Base-by-base conservation (phyloP, 2,329 filamentous ascomycete genomes). In the Alternaria longipes region DNA sequence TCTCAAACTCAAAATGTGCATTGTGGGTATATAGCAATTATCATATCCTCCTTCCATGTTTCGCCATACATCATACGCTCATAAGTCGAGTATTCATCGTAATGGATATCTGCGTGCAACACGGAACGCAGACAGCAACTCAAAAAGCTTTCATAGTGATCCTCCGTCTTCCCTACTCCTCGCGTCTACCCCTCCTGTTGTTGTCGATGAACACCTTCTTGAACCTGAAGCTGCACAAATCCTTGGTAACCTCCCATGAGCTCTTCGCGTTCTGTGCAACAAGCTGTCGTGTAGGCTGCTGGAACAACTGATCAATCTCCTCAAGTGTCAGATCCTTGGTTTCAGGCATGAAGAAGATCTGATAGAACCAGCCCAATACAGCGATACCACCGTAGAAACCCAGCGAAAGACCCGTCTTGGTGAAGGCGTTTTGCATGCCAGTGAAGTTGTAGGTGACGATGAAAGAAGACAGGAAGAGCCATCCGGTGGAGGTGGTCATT, bases 311-410 rank as follows among this genome's bases (percentile, higher is more conserved):
- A 62, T 92, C 89, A 60, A 92, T 91, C 77, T 92, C 90, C 78
- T 92, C 90, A 0, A 92, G 84, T 2, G 86, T 86, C 75, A 82
- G 81, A 74, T 89, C 86, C 82, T 91, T 91, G 3, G 89, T 91
- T 81, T 91, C 89, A 0, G 89, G 89, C 90, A 92, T 92, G 79
- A 91, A 92, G 51, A 91, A 74, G 47, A 91, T 81, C 79, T 92
- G 90, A 76, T 91, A 92, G 67, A 91, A 81, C 85, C 89, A 90
- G 12, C 89, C 90, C 0, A 92, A 9, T 0, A 90, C 84, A 0
- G 90, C 90, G 55, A 92, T 91, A 16, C 90, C 90, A 5, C 90
- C 90, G 74, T 91, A 92, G 78, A 92, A 92, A 3, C 90, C 90
- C 0, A 92, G 83, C 0, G 86, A 83, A 0, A 92, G 81, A 9